Percentiles rank a stretch among this genome's conserved stretches.
These are phyloP conservation scores for Aureobasidium sp. DNA, from an alignment of 2,329 filamentous ascomycete species.

Conservation along the genomic window DNA sequence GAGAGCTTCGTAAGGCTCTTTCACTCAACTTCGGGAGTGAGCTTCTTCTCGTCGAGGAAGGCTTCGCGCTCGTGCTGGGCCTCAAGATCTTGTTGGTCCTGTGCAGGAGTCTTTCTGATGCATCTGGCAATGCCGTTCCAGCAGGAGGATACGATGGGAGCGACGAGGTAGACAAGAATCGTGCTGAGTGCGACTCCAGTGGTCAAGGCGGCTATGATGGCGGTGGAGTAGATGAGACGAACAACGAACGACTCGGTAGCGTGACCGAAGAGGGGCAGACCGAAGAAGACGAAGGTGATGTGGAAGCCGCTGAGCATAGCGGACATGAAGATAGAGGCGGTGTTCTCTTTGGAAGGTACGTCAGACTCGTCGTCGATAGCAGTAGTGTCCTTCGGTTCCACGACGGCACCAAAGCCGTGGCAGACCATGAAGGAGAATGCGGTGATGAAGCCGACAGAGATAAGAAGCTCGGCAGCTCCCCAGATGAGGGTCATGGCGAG, in stretches of 20 bases:
- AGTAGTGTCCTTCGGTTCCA: background rate
- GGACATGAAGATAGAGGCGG: slow-evolving; percentile 3
- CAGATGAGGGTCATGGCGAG: slow-evolving; percentile 2
- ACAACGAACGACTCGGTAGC: slow-evolving; percentile 8
- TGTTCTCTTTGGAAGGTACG: slow-evolving; percentile 5
- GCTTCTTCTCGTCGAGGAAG: slow-evolving; percentile 5
- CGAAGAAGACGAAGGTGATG: slow-evolving; percentile 11
- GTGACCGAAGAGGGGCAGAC: slow-evolving; percentile 4
- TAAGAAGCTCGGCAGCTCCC: slow-evolving; percentile 6
- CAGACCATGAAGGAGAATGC: slow-evolving; percentile 9
- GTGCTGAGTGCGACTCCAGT: slow-evolving; percentile 3
- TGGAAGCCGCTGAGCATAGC: slow-evolving; percentile 10
- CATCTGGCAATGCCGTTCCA: background rate
- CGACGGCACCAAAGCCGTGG: background rate
- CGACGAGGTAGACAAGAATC: slow-evolving; percentile 1
- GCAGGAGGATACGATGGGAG: background rate
- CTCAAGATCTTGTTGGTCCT: slow-evolving; percentile 3
- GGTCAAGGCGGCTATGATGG: slow-evolving; percentile 6
- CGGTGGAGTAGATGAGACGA: slow-evolving; percentile 5
- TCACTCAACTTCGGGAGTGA: background rate
- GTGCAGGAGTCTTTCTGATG: slow-evolving; percentile 3
- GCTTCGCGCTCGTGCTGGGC: background rate
- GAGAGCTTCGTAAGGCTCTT: background rate
- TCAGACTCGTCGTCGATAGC: background rate
- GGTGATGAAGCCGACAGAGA: slow-evolving; percentile 6